Evolutionary conservation across 1,284 basidiomycete species (phyloP).

Genomic region (Cryptococcus jaspeensis): DNA sequence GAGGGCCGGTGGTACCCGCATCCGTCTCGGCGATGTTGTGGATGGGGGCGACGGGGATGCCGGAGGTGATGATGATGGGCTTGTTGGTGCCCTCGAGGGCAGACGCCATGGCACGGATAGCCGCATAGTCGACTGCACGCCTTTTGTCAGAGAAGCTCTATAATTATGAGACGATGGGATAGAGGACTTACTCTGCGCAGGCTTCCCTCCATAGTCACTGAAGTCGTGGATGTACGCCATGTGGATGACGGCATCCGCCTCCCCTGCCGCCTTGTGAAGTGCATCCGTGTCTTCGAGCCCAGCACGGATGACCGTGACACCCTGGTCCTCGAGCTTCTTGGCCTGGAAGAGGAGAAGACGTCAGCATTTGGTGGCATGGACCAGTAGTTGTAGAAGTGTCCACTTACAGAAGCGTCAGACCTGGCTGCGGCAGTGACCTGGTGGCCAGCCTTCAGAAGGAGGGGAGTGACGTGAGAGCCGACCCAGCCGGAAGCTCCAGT

Average conservation of each 20-base stretch:
- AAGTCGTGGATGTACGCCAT: constrained; percentile 32
- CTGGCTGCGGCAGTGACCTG: constrained; percentile 32
- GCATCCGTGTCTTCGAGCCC: constrained; percentile 25
- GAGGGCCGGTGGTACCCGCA: background rate
- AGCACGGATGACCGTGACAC: constrained; percentile 21
- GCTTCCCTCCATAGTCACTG: constrained; percentile 4
- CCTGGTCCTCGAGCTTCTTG: constrained; percentile 17
- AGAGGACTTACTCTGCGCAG: constrained; percentile 8
- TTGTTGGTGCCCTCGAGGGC: constrained; percentile 30
- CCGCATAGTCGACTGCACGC: constrained; percentile 9
- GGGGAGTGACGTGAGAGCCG: constrained; percentile 22
- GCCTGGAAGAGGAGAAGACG: background rate
- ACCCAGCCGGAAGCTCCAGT: constrained; percentile 35
- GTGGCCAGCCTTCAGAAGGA: constrained; percentile 30
- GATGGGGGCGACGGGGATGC: background rate
- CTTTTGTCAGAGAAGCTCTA: background rate
- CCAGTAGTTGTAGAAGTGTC: background rate
- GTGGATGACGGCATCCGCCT: constrained; percentile 37
- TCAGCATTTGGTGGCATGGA: background rate
- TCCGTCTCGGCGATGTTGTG: constrained; percentile 2
- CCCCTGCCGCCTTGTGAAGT: constrained; percentile 20
- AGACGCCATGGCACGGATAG: constrained; percentile 19
- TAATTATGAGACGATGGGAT: background rate
- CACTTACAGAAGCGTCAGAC: constrained; percentile 20
- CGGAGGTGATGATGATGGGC: constrained; percentile 20